Base-by-base conservation (phyloP, 805 yeast species). In the Hanseniaspora clermontiae region DNA sequence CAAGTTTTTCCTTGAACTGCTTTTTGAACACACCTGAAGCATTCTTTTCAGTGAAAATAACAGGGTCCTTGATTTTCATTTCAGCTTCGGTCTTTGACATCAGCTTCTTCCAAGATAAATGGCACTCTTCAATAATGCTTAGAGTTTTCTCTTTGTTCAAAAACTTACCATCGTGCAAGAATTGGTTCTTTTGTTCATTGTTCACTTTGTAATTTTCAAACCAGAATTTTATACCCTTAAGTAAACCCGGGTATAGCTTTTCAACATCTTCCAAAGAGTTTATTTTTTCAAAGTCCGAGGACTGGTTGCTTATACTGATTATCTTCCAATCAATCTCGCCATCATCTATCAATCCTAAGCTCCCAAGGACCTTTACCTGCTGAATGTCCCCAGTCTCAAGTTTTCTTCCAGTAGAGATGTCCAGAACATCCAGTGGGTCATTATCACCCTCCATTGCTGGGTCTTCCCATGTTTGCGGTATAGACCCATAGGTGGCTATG, bases 321-420 rank as follows among this genome's bases (percentile, higher is more conserved):
- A 87, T 75, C 71, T 87, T 87, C 97, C 97, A 91, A 73, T 91
- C 98, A 58, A 95, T 78, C 73, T 93, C 98, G 62, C 96, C 97
- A 70, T 90, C 97, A 64, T 86, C 95, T 59, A 86, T 80, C 63
- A 86, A 72, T 5, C 89, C 93, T 72, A 86, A 71, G 45, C 85
- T 82, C 55, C 93, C 93, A 58, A 86, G 73, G 7, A 85, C 77
- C 69, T 85, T 83, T 47, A 79, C 87, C 62, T 73, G 79, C 65
- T 76, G 78, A 51, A 84, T 72, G 58, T 80, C 81, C 29, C 95
- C 95, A 15, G 80, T 64, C n/a, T 36, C 49, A 51, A 51, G 6
- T 5, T 36, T 34, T 27, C 37, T 10, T 10, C 66, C 61, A 46
- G 78, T 73, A 20, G 96, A 95, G 58, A 91, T 87, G 65, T 91